These are phyloP conservation scores for Gossypium mustelinum DNA, from an alignment of 345 rosid genomes.

Conservation along the genomic window DNA sequence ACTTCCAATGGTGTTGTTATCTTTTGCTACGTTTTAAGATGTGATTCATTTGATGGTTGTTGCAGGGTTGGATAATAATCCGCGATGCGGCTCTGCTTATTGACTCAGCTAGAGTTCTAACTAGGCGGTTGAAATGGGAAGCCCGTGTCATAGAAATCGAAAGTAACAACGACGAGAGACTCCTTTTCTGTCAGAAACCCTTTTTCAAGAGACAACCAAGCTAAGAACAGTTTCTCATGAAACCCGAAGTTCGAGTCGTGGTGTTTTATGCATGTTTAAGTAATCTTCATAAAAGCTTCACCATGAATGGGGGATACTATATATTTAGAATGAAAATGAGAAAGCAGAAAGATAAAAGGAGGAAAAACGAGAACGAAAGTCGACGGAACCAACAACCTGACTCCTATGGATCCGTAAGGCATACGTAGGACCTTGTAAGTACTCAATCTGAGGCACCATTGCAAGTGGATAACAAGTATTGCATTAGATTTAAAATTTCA, in stretches of 20 bases:
- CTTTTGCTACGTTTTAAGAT: neutral
- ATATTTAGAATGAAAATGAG: constrained; percentile 37
- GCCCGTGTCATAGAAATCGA: constrained; percentile 80
- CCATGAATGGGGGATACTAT: constrained; percentile 14
- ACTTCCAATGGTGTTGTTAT: neutral
- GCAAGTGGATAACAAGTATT: constrained; percentile 23
- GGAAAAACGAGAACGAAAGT: constrained; percentile 16
- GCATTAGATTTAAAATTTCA: constrained; percentile 25
- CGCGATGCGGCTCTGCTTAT: constrained; percentile 65
- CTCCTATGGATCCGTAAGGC: constrained; percentile 59
- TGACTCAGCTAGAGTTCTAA: constrained; percentile 68
- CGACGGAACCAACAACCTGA: constrained; percentile 27
- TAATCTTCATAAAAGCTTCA: constrained; percentile 27
- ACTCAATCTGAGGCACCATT: constrained; percentile 21
- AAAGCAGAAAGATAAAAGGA: constrained; percentile 33
- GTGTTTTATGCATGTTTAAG: constrained; percentile 24
- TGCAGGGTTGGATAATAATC: constrained; percentile 94
- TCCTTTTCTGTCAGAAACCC: constrained; percentile 92
- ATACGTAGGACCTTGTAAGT: constrained; percentile 45
- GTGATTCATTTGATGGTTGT: constrained; percentile 9
- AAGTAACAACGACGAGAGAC: constrained; percentile 79
- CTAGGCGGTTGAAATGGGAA: constrained; percentile 81
- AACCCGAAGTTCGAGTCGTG: constrained; percentile 14
- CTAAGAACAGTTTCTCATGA: constrained; percentile 18
- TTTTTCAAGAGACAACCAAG: constrained; percentile 63